Evolutionary conservation across 2,329 filamentous ascomycete genomes (phyloP).

Genomic region (Epichloe typhina): DNA sequence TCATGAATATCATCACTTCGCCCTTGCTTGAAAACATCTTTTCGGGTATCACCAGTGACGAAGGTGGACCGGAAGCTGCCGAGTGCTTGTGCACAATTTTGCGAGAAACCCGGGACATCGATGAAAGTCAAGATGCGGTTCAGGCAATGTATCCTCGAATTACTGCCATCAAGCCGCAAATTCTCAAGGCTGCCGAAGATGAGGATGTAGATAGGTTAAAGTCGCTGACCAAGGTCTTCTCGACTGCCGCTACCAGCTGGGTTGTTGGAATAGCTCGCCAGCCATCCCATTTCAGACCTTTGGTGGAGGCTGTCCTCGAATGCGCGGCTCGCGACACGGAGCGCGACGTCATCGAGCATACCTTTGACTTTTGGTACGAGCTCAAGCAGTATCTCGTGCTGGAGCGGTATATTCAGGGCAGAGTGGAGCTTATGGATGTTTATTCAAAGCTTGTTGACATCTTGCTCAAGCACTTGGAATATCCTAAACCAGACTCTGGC

Average conservation of each 20-base stretch:
- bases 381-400: constrained; percentile 91
- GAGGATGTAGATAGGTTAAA: constrained; percentile 82
- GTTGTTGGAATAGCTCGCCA: constrained; percentile 80
- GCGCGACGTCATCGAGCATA: constrained; percentile 81
- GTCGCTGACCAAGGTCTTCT: constrained; percentile 77
- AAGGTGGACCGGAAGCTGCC: constrained; percentile 73
- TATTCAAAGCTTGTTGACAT: constrained; percentile 87
- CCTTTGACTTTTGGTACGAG: constrained; percentile 97
- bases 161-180: constrained; percentile 61
- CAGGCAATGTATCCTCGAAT: constrained; percentile 71
- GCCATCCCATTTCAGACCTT: constrained; percentile 63
- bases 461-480: constrained; percentile 81
- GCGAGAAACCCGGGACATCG: constrained; percentile 82
- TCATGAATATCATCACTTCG: constrained; percentile 71
- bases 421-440: constrained; percentile 63
- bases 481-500: constrained; percentile 60
- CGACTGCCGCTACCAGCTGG: constrained; percentile 90
- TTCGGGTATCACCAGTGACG: constrained; percentile 59
- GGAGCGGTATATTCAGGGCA: constrained; percentile 75
- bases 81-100: constrained; percentile 91
- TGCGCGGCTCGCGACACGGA: constrained; percentile 80
- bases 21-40: constrained; percentile 73
- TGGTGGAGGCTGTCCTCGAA: constrained; percentile 88
- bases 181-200: constrained; percentile 59
- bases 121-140: constrained; percentile 75